phyloP scores from a whole-genome alignment of 176 grass and related monocot genomes.

The Carex parvula region DNA sequence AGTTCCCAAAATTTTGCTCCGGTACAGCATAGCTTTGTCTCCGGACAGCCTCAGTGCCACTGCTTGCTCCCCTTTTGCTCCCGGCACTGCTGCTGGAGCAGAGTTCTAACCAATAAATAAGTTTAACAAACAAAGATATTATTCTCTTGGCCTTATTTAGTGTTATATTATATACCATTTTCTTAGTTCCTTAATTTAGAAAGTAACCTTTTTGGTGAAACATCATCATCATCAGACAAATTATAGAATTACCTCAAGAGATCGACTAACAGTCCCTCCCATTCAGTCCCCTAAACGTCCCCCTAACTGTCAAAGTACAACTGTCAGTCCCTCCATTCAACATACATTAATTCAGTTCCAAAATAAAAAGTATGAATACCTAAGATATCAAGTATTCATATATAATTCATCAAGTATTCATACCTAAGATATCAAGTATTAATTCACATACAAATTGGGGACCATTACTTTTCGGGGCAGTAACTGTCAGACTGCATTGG shows the following conservation, averaged over 20 bases:
- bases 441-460: too few species aligned
- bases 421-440: too few species aligned
- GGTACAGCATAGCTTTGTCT: constrained; percentile 78
- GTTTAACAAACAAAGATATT: neutral
- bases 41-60: constrained; percentile 85
- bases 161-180: neutral
- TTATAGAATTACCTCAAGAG: constrained; percentile 51
- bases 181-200: neutral
- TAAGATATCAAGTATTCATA: too few species aligned
- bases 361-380: too few species aligned
- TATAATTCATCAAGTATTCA: too few species aligned
- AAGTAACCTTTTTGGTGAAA: neutral
- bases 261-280: too few species aligned
- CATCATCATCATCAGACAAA: neutral
- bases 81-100: constrained; percentile 48
- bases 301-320: too few species aligned
- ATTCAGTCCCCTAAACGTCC: too few species aligned
- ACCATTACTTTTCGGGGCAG: too few species aligned
- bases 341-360: too few species aligned
- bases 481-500: too few species aligned
- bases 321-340: too few species aligned
- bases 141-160: neutral
- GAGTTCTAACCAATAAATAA: constrained; percentile 50
- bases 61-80: constrained; percentile 66
- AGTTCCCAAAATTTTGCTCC: constrained; percentile 59